Percentiles rank a stretch among this genome's conserved stretches.
These are phyloP conservation scores for Lipomyces orientalis DNA, from an alignment of 805 yeast species.

Conservation along the genomic window DNA sequence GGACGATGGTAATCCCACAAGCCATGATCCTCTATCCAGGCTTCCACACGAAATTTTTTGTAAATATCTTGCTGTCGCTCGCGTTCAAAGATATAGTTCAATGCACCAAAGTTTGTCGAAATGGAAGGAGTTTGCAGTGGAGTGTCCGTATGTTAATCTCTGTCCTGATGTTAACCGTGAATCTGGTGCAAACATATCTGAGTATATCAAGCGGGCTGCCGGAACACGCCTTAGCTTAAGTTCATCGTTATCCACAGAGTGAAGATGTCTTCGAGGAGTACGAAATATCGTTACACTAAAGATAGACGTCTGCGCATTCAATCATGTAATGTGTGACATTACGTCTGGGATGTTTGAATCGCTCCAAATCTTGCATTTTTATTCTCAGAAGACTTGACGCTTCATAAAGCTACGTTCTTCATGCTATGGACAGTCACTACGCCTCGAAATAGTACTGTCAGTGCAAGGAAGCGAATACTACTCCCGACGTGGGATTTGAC, in stretches of 20 bases:
- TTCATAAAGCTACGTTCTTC: background rate
- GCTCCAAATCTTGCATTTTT: background rate
- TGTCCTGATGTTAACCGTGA: background rate
- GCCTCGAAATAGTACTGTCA: background rate
- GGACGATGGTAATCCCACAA: background rate
- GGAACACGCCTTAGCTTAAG: background rate
- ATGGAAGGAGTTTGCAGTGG: background rate
- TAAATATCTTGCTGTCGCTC: background rate
- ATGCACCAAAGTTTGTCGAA: background rate
- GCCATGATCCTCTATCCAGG: background rate
- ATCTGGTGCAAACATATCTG: background rate
- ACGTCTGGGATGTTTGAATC: background rate
- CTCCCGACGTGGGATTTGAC: background rate
- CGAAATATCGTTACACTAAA: background rate
- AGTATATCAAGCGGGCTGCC: background rate
- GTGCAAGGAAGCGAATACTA: background rate
- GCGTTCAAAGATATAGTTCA: background rate
- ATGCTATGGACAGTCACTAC: background rate
- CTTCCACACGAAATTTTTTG: background rate
- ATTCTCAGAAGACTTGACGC: background rate
- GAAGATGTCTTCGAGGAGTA: background rate
- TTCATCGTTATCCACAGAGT: background rate
- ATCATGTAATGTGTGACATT: background rate
- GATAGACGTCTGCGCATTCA: background rate
- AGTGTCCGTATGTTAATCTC: background rate